phyloP scores from a whole-genome alignment of 148 eudicot genomes.

The Bassia scoparia region DNA sequence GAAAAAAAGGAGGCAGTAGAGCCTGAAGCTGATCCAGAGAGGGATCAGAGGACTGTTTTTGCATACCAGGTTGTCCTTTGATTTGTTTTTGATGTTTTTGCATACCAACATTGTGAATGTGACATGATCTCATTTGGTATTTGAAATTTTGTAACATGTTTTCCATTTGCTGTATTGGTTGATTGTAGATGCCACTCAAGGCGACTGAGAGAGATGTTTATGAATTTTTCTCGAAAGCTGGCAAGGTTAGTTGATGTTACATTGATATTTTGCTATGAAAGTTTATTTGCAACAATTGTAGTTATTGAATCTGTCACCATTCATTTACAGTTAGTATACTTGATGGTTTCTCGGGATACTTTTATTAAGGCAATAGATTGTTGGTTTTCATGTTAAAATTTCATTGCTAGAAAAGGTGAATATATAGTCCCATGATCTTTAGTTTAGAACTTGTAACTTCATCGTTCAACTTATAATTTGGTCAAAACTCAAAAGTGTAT shows the following conservation, averaged over 20 bases:
- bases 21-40: constrained; percentile 99
- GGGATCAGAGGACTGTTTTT: constrained; percentile 98
- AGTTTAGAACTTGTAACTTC: too few species aligned
- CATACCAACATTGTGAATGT: too few species aligned
- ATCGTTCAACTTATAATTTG: too few species aligned
- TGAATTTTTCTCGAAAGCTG: constrained; percentile 91
- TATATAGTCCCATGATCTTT: too few species aligned
- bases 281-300: neutral
- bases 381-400: neutral
- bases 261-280: neutral
- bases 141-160: neutral
- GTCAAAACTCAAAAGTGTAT: neutral
- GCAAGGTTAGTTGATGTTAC: constrained; percentile 61
- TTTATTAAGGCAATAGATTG: neutral
- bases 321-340: neutral
- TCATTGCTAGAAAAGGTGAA: too few species aligned
- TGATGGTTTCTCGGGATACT: neutral
- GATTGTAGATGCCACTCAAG: constrained; percentile 84
- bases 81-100: too few species aligned
- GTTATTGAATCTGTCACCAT: neutral
- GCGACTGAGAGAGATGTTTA: constrained; percentile 86
- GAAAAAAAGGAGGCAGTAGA: constrained; percentile 78
- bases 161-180: constrained; percentile 17
- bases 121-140: neutral
- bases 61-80: constrained; percentile 74